Evolutionary conservation across 2,329 filamentous ascomycete species (phyloP).

Genomic region (Colletotrichum viniferum): DNA sequence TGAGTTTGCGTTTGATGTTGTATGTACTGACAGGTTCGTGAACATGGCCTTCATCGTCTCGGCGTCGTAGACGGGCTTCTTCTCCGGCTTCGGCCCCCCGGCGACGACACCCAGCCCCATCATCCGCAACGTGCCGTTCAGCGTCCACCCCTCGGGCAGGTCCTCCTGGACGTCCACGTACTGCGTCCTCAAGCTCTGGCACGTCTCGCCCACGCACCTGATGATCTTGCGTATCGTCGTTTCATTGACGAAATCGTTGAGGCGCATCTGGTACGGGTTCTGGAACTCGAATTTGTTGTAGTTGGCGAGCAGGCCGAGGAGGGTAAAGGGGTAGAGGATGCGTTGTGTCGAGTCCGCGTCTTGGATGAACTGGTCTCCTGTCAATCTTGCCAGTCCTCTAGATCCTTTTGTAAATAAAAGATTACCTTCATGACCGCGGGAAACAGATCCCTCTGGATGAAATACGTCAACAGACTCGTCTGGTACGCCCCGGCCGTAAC

Average conservation of each 20-base stretch:
- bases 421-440: slow-evolving; percentile 90
- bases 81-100: slow-evolving; percentile 68
- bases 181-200: slow-evolving; percentile 68
- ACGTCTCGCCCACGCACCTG: slow-evolving; percentile 75
- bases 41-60: slow-evolving; percentile 87
- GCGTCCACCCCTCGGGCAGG: slow-evolving; percentile 85
- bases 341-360: slow-evolving; percentile 70
- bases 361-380: slow-evolving; percentile 70
- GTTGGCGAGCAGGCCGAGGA: slow-evolving; percentile 88
- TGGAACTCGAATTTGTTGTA: slow-evolving; percentile 99
- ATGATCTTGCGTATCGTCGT: slow-evolving; percentile 83
- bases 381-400: background rate
- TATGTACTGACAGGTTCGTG: slow-evolving; percentile 68
- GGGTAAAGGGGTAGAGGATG: slow-evolving; percentile 76
- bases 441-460: slow-evolving; percentile 93
- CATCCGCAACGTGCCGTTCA: slow-evolving; percentile 80
- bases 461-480: slow-evolving; percentile 91
- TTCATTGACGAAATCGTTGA: slow-evolving; percentile 97
- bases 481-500: slow-evolving; percentile 94
- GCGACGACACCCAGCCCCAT: slow-evolving; percentile 82
- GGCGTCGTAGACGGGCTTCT: slow-evolving; percentile 66
- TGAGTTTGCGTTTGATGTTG: background rate
- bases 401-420: background rate
- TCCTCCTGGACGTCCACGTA: slow-evolving; percentile 92
- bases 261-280: slow-evolving; percentile 89